Evolutionary conservation across 768 basidiomycete species (phyloP), one percentile per base, ranked within the genome.

Genomic region (Phallus indusiatus): DNA sequence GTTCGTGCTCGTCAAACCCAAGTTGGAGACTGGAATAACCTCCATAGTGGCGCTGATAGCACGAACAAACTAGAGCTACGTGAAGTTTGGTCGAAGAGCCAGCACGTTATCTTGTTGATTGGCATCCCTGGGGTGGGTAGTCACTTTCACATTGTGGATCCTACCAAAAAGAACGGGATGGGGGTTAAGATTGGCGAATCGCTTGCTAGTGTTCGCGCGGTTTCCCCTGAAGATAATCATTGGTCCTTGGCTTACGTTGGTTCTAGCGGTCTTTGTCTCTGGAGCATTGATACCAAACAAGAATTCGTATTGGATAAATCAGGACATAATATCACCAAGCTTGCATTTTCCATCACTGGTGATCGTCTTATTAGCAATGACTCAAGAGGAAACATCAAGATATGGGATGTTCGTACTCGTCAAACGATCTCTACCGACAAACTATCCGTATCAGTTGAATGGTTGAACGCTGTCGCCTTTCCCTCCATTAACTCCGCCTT

Each of bases 1-100:
- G 70, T 67, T 10, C 68, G 65, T 16, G 73, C 68, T 37, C 36
- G 36, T 16, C 36, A 37, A 42, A 12, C 42, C n/a, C 42, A 42
- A n/a, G 42, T 5, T n/a, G 42, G 28, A 7, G 28, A 28, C 28
- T 28, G 28, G 28, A 7, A 28, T 7, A 28, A 28, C 28, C 7
- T 28, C 7, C 4, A 7, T 28, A 28, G 28, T 3, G 28, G 28
- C 28, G 28, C 4, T 7, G 28, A 28, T 7, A 28, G 7, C 7
- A 28, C 28, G 28, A 28, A 28, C 28, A 28, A 28, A 7, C 2
- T 28, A 28, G 28, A 28, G 28, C 7, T 28, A 7, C 28, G 28
- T 28, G 28, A 28, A 28, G 7, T 28, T 28, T 28, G 28, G 28
- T 28, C 7, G 28, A 28, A 28, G 28, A 28, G 28, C 28, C 28